Conservation (phyloP, 2,329 filamentous ascomycete species). For the Plectosphaerella sp. region DNA sequence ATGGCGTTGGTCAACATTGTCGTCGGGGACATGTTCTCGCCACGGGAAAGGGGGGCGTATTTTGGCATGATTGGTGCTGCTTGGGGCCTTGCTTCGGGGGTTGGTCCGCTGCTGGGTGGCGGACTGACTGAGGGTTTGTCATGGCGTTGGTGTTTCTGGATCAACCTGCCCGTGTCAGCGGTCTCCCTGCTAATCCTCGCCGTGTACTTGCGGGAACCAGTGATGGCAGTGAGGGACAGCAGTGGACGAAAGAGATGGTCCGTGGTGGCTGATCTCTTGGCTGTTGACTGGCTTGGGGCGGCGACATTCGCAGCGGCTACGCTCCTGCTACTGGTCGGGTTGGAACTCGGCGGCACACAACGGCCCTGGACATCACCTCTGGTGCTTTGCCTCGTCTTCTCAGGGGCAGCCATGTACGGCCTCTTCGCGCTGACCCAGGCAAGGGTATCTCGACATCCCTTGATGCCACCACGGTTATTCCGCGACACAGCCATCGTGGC, state of each 20-base stretch:
- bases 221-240: slow-evolving; percentile 59
- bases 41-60: slow-evolving; percentile 45
- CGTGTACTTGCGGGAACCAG: slow-evolving; percentile 65
- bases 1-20: slow-evolving; percentile 57
- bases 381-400: slow-evolving; percentile 73
- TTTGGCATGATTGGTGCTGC: slow-evolving; percentile 48
- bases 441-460: slow-evolving; percentile 68
- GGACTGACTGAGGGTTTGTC: slow-evolving; percentile 58
- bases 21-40: slow-evolving; percentile 51
- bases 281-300: slow-evolving; percentile 55
- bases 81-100: slow-evolving; percentile 61
- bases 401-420: slow-evolving; percentile 58
- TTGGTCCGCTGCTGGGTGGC: slow-evolving; percentile 66
- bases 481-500: slow-evolving; percentile 60
- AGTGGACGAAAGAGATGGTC: slow-evolving; percentile 15
- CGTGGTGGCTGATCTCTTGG: slow-evolving; percentile 49
- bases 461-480: slow-evolving; percentile 75
- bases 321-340: slow-evolving; percentile 79
- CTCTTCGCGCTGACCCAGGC: slow-evolving; percentile 72
- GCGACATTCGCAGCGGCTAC: slow-evolving; percentile 68
- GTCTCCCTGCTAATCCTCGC: slow-evolving; percentile 44
- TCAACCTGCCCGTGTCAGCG: slow-evolving; percentile 52
- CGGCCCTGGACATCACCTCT: slow-evolving; percentile 72
- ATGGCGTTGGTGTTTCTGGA: slow-evolving; percentile 70
- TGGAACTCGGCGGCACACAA: slow-evolving; percentile 76